Evolutionary conservation across 495 filamentous ascomycete genomes (phyloP), one percentile per base, ranked within the genome.

Genomic region (Aspergillus bertholletiae): DNA sequence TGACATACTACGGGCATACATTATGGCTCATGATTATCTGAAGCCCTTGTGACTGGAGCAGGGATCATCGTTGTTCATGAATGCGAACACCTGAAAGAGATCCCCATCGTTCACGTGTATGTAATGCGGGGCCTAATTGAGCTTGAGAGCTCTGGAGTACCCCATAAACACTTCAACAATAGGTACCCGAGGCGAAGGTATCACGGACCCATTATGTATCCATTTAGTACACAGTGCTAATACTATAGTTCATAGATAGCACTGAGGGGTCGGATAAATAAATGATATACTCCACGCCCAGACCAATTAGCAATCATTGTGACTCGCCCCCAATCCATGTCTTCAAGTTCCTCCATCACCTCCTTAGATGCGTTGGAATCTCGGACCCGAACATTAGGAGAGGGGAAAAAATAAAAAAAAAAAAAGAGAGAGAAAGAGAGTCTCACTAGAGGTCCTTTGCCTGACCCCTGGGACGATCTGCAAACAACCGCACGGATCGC

Each of bases 401-500:
- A 49, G 21, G 35, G 18, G 11, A 20, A 20, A 6, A 51, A 50
- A 23, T 2, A 12, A 40, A 26, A 26, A 7, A 27, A 9, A n/a
- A 23, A 27, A 51, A 24, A 15, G 21, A 53, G 32, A 53, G 22
- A 12, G 13, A 24, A 30, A 23, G 53, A 27, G 3, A 17, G n/a
- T 30, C 23, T 43, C 15, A 30, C 53, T 49, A 37, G 5, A 23
- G 22, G 20, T 9, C 4, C 28, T 54, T 23, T 41, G n/a, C 24
- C n/a, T 43, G 26, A 30, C 37, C 59, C 61, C 54, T 55, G 51
- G 35, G 52, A 22, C 37, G 51, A 56, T 58, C 57, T 50, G 34
- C 49, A 48, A 40, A 34, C 43, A 52, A 17, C 58, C 56, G 54
- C 56, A 55, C 54, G 45, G 56, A 57, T 56, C 69, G 40, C 41